A percentile compares a stretch with the other conserved stretches of the same genome.
Conservation (phyloP, 2,329 filamentous ascomycete species). For the Neurospora sp. region DNA sequence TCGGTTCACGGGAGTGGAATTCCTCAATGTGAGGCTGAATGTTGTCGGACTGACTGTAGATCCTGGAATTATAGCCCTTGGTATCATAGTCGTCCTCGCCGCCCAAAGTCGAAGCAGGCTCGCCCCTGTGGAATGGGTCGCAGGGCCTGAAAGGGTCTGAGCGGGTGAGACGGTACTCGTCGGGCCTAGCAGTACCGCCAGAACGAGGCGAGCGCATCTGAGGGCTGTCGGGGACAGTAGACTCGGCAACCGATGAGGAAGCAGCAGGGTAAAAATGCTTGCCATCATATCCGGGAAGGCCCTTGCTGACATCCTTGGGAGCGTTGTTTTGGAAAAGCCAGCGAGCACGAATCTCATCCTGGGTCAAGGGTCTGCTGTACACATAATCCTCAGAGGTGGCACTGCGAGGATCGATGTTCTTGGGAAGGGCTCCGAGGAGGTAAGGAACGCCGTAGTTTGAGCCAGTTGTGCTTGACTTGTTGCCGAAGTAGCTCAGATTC, state of each 20-base stretch:
- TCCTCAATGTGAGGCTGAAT: slow-evolving; percentile 3
- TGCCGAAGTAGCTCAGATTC: slow-evolving; percentile 1
- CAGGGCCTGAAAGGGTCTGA: slow-evolving; percentile 16
- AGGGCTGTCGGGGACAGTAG: neutral
- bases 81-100: slow-evolving; percentile 13
- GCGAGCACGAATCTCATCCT: slow-evolving; percentile 49
- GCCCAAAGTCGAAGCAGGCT: neutral
- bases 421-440: slow-evolving; percentile 42
- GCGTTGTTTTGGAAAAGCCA: slow-evolving; percentile 52
- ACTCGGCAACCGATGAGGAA: slow-evolving; percentile 39
- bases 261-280: slow-evolving; percentile 48
- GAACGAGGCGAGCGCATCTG: neutral
- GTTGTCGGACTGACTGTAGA: neutral
- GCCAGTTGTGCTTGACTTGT: neutral
- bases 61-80: neutral
- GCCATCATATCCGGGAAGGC: slow-evolving; percentile 54
- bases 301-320: slow-evolving; percentile 37
- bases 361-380: slow-evolving; percentile 47
- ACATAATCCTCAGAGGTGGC: slow-evolving; percentile 38
- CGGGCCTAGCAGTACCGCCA: neutral
- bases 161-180: slow-evolving; percentile 9
- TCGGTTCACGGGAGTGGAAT: neutral
- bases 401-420: slow-evolving; percentile 30
- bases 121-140: slow-evolving; percentile 10
- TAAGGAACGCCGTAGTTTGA: slow-evolving; percentile 33